Percentiles rank a stretch among this genome's conserved stretches.
Evolutionary conservation across 164 flowering plant genomes (phyloP).

Genomic region (Platanus orientalis): DNA sequence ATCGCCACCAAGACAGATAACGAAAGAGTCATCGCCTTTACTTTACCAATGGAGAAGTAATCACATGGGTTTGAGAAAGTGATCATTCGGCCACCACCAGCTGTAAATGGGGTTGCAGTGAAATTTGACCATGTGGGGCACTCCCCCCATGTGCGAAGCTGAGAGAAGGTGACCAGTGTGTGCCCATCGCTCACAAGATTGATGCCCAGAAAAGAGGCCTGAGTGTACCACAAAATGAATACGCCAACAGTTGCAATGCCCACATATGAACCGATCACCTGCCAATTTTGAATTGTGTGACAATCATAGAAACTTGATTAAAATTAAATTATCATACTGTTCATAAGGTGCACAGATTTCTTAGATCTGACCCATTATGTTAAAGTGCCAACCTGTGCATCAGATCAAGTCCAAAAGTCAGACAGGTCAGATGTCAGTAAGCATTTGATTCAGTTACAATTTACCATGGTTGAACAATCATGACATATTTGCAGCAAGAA

Average conservation of each 20-base stretch:
- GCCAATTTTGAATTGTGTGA: conserved; percentile 12
- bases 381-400: too few species aligned
- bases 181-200: conserved; percentile 72
- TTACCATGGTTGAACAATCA: too few species aligned
- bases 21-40: conserved; percentile 86
- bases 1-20: conserved; percentile 86
- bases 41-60: conserved; percentile 74
- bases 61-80: conserved; percentile 76
- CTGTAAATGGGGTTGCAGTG: conserved; percentile 53
- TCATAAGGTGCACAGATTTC: too few species aligned
- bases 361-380: too few species aligned
- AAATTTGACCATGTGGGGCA: conserved; percentile 76
- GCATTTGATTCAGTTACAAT: too few species aligned
- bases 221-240: conserved; percentile 85
- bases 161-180: conserved; percentile 62
- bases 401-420: too few species aligned
- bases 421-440: too few species aligned
- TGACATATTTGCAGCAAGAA: too few species aligned
- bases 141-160: conserved; percentile 78
- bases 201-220: conserved; percentile 70
- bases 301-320: too few species aligned
- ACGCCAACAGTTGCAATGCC: conserved; percentile 89
- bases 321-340: too few species aligned
- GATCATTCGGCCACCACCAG: conserved; percentile 39
- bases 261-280: conserved; percentile 90